Evolutionary conservation across 257 asterid genomes (phyloP).

Genomic region (Verbena officinalis): DNA sequence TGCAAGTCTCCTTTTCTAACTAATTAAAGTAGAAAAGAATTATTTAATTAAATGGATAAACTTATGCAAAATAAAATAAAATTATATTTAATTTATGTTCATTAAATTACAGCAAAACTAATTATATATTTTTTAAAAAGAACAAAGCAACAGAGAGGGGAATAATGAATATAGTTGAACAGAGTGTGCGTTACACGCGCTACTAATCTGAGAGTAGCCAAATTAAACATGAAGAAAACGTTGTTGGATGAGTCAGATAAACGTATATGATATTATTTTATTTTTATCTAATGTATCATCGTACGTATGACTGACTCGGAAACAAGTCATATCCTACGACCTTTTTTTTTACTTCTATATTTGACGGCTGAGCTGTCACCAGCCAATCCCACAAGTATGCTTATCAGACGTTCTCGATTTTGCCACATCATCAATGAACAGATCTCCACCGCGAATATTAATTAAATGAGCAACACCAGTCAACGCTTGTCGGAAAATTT

Average conservation of each 20-base stretch:
- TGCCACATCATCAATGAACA: slow-evolving; percentile 16
- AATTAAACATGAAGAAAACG: too few relatives aligned
- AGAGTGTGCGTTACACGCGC: slow-evolving; percentile 30
- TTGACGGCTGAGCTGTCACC: slow-evolving; percentile 17
- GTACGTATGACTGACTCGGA: slow-evolving; percentile 44
- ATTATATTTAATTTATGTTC: too few relatives aligned
- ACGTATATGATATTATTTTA: slow-evolving; percentile 34
- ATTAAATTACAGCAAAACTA: too few relatives aligned
- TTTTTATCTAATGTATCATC: slow-evolving; percentile 7
- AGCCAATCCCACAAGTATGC: not conserved
- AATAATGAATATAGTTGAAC: too few relatives aligned
- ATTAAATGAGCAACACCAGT: not conserved
- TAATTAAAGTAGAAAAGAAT: too few relatives aligned
- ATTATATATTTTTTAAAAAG: too few relatives aligned
- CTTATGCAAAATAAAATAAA: too few relatives aligned
- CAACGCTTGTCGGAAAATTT: not conserved
- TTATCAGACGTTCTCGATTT: not conserved
- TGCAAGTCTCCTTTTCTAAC: too few relatives aligned
- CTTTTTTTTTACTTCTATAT: slow-evolving; percentile 8
- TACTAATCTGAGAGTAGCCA: not conserved
- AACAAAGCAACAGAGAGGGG: too few relatives aligned
- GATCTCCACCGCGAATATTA: not conserved
- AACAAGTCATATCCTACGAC: slow-evolving; percentile 49
- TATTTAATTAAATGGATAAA: too few relatives aligned
- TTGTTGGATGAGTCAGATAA: slow-evolving; percentile 40